Conservation (phyloP, 2,329 filamentous ascomycete species). For the Catunica adiposa region DNA sequence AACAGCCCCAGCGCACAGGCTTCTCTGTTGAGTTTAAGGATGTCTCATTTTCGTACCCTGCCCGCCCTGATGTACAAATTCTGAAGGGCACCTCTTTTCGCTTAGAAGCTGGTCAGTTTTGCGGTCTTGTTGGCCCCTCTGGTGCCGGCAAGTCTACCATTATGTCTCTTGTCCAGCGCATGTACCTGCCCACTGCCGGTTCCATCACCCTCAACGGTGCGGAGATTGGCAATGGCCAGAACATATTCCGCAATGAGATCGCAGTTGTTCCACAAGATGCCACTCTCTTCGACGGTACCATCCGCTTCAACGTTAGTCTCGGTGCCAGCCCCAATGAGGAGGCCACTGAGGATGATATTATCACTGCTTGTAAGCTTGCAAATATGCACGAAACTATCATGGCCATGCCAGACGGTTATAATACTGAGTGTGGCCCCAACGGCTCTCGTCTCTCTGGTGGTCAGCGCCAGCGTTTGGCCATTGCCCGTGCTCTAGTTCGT, state of each 20-base stretch:
- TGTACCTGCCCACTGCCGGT: constrained; percentile 30
- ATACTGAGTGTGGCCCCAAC: constrained; percentile 53
- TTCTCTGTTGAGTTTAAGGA: constrained; percentile 35
- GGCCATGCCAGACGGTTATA: constrained; percentile 45
- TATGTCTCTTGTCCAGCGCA: constrained; percentile 36
- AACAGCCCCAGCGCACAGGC: constrained; percentile 18
- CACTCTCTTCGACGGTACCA: constrained; percentile 39
- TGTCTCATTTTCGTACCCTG: constrained; percentile 49
- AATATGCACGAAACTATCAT: constrained; percentile 55
- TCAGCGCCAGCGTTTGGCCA: constrained; percentile 61
- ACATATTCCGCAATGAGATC: constrained; percentile 34
- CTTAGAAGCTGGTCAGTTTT: constrained; percentile 43
- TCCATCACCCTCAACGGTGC: constrained; percentile 28
- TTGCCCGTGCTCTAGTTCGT: constrained; percentile 59
- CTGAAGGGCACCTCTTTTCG: constrained; percentile 39
- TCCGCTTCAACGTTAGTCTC: constrained; percentile 39
- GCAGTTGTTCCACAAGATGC: constrained; percentile 42
- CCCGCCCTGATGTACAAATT: constrained; percentile 40
- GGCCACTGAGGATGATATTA: constrained; percentile 42
- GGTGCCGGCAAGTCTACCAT: constrained; percentile 54
- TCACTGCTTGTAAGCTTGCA: constrained; percentile 48
- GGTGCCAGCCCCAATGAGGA: constrained; percentile 37
- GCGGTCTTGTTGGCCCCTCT: constrained; percentile 47
- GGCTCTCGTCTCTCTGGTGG: constrained; percentile 62
- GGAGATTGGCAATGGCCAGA: constrained; percentile 28